Conservation (phyloP, 257 asterid species). For the Solanum gracilifrons region DNA sequence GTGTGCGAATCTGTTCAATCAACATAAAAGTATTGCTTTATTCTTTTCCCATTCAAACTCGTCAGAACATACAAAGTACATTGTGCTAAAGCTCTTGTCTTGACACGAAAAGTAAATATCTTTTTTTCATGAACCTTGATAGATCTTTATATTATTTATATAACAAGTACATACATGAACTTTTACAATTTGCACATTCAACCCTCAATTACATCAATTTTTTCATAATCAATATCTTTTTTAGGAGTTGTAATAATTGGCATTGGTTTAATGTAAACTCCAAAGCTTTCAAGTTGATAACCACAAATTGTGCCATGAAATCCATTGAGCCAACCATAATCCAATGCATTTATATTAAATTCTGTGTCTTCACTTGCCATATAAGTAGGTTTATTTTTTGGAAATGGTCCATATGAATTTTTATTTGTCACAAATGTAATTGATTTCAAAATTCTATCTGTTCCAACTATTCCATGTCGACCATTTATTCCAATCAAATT, state of each 20-base stretch:
- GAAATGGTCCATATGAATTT: constrained; percentile 1
- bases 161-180: not conserved
- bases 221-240: not conserved
- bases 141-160: not conserved
- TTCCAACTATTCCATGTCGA: not conserved
- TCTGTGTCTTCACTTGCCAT: not conserved
- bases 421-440: not conserved
- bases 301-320: not conserved
- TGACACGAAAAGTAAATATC: not conserved
- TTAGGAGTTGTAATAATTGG: not conserved
- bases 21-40: too few relatives aligned
- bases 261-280: not conserved
- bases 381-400: not conserved
- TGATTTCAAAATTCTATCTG: not conserved
- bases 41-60: too few relatives aligned
- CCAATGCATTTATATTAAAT: not conserved
- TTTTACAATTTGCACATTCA: not conserved
- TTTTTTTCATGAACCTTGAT: not conserved
- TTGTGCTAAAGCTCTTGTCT: not conserved
- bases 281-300: not conserved
- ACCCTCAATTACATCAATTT: not conserved
- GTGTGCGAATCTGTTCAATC: too few relatives aligned
- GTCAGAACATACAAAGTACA: too few relatives aligned
- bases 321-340: not conserved
- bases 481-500: not conserved